phyloP scores from a whole-genome alignment of 2,329 filamentous ascomycete species.

The Coniochaeta hoffmannii region DNA sequence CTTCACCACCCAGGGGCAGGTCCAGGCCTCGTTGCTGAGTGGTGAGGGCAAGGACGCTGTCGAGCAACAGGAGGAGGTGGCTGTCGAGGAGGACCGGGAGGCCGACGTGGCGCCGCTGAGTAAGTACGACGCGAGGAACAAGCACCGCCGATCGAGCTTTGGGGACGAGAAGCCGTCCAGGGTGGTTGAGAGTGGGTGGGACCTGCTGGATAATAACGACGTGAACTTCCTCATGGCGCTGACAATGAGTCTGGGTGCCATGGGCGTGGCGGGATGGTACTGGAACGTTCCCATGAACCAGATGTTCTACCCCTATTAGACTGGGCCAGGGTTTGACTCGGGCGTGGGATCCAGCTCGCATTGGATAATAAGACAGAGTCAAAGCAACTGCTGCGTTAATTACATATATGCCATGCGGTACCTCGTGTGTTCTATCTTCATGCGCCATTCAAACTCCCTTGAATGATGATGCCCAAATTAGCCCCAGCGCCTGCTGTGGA shows the following conservation, averaged over 20 bases:
- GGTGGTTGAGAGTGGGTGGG: conserved; percentile 56
- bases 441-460: too few species aligned
- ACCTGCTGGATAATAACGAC: conserved; percentile 88
- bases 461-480: too few species aligned
- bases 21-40: conserved; percentile 32
- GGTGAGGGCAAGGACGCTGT: conserved; percentile 37
- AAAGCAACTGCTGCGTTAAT: too few species aligned
- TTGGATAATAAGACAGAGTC: too few species aligned
- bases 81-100: conserved; percentile 26
- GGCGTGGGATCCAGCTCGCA: too few species aligned
- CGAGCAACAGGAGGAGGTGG: conserved; percentile 25
- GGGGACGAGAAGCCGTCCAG: conserved; percentile 52
- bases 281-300: conserved; percentile 45
- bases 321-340: too few species aligned
- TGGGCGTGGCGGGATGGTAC: conserved; percentile 55
- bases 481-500: too few species aligned
- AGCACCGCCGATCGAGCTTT: conserved; percentile 44
- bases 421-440: too few species aligned
- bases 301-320: neutral
- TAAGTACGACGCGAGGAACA: conserved; percentile 39
- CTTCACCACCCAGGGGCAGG: conserved; percentile 26
- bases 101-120: conserved; percentile 26
- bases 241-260: conserved; percentile 70
- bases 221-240: conserved; percentile 91
- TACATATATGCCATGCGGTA: too few species aligned